Evolutionary conservation across 768 basidiomycete genomes (phyloP).

Genomic region (Pleurotus salmoneostramineus): DNA sequence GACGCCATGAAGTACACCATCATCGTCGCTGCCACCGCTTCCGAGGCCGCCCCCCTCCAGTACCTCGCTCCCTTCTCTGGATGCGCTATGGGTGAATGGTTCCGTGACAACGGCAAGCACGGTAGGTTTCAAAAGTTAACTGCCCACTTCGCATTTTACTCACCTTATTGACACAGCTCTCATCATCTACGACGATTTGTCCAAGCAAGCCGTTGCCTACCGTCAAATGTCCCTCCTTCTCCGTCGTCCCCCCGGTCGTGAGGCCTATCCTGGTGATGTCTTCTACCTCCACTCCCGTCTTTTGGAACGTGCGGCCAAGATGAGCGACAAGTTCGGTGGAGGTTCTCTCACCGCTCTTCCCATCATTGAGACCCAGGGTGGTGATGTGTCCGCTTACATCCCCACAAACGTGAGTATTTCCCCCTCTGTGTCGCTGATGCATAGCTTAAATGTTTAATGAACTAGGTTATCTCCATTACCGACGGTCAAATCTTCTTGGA

Average conservation of each 20-base stretch:
- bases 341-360: constrained; percentile 98
- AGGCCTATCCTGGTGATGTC: constrained; percentile 99
- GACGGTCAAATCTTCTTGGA: constrained; percentile 99
- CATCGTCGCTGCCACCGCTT: constrained; percentile 98
- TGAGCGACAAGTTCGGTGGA: constrained; percentile 98
- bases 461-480: constrained; percentile 97
- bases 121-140: constrained; percentile 43
- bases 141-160: constrained; percentile 8
- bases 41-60: constrained; percentile 98
- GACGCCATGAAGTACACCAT: constrained; percentile 99
- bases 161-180: constrained; percentile 49
- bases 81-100: constrained; percentile 99
- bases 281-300: constrained; percentile 99
- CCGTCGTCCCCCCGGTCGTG: constrained; percentile 99
- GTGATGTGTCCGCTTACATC: constrained; percentile 99
- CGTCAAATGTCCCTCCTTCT: constrained; percentile 99
- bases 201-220: constrained; percentile 99
- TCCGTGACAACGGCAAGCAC: constrained; percentile 99
- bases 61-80: constrained; percentile 99
- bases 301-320: constrained; percentile 99
- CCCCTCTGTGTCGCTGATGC: neutral
- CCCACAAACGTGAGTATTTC: constrained; percentile 71
- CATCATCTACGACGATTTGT: constrained; percentile 99
- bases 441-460: neutral
- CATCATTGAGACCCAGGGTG: constrained; percentile 99